A percentile compares a stretch with the other conserved stretches of the same genome.
Conservation (phyloP, 768 basidiomycete genomes). For the Tricholoma bakamatsutake region DNA sequence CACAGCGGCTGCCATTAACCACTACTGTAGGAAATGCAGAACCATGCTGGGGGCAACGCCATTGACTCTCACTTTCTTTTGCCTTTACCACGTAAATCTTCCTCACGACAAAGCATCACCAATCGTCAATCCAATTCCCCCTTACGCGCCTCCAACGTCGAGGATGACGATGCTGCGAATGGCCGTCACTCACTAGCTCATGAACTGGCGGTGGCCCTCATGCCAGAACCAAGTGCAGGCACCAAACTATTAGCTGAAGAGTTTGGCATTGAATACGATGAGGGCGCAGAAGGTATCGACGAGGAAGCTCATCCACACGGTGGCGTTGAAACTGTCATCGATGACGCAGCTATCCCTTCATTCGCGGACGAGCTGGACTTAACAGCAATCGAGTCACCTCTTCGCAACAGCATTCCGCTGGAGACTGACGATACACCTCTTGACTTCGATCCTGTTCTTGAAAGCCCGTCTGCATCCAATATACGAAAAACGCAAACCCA, state of each 20-base stretch:
- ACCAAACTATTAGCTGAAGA: conserved; percentile 81
- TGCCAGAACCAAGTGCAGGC: conserved; percentile 78
- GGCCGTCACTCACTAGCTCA: conserved; percentile 74
- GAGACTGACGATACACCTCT: conserved; percentile 24
- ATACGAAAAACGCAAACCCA: conserved; percentile 22
- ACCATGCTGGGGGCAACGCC: conserved; percentile 26
- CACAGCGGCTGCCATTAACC: not conserved
- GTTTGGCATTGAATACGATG: conserved; percentile 86
- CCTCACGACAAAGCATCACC: conserved; percentile 27
- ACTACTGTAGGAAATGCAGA: conserved; percentile 22
- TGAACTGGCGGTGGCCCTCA: conserved; percentile 80
- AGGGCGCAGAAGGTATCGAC: conserved; percentile 80
- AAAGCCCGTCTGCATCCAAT: conserved; percentile 27
- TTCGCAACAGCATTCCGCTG: conserved; percentile 21
- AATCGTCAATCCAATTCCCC: conserved; percentile 47
- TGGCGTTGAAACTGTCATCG: conserved; percentile 25
- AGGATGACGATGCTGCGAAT: conserved; percentile 38
- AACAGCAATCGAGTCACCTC: conserved; percentile 21
- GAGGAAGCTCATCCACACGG: conserved; percentile 29
- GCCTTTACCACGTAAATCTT: conserved; percentile 28
- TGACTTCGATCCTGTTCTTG: conserved; percentile 43
- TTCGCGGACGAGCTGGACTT: conserved; percentile 39
- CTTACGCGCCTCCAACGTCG: conserved; percentile 34
- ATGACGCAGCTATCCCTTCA: conserved; percentile 27
- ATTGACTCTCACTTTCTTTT: conserved; percentile 28